phyloP scores from a whole-genome alignment of 75 land plant species.

The Selaginella moellendorffii region DNA sequence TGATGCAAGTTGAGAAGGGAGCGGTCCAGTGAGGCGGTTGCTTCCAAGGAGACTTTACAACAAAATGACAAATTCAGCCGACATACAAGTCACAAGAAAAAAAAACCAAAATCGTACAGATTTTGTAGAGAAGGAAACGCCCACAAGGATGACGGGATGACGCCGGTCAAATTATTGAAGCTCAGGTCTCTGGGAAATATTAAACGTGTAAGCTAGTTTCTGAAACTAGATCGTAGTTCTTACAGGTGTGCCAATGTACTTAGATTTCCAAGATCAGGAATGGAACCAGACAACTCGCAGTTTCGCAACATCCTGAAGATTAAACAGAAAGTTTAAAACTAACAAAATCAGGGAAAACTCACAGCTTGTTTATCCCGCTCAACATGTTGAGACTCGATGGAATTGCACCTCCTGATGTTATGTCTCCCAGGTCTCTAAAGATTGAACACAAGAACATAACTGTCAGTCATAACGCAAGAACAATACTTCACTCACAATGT shows the following conservation, averaged over 20 bases:
- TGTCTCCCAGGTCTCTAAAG: slow-evolving; percentile 4
- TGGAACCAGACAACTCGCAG: slow-evolving; percentile 7
- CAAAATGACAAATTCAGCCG: no score
- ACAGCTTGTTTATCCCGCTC: background rate
- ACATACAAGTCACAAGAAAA: no score
- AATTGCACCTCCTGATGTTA: slow-evolving; percentile 3
- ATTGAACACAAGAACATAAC: background rate
- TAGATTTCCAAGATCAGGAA: slow-evolving; percentile 5
- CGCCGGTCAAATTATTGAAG: slow-evolving; percentile 4
- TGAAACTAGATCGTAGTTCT: background rate
- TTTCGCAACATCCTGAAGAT: background rate
- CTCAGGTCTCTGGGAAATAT: slow-evolving; percentile 7
- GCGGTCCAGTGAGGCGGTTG: background rate
- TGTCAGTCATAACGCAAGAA: background rate
- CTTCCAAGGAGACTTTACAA: slow-evolving; percentile 1
- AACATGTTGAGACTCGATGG: background rate
- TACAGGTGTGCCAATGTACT: background rate
- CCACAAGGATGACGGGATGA: background rate
- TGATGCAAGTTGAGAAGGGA: background rate
- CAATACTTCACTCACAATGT: background rate
- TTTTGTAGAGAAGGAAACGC: background rate
- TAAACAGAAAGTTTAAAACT: no score
- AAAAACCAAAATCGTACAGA: no score
- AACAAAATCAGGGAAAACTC: background rate
- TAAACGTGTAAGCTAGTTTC: background rate